A percentile compares a stretch with the other conserved stretches of the same genome.
Conservation (phyloP, 106 monocot genomes). For the Apostasia shenzhenica region DNA sequence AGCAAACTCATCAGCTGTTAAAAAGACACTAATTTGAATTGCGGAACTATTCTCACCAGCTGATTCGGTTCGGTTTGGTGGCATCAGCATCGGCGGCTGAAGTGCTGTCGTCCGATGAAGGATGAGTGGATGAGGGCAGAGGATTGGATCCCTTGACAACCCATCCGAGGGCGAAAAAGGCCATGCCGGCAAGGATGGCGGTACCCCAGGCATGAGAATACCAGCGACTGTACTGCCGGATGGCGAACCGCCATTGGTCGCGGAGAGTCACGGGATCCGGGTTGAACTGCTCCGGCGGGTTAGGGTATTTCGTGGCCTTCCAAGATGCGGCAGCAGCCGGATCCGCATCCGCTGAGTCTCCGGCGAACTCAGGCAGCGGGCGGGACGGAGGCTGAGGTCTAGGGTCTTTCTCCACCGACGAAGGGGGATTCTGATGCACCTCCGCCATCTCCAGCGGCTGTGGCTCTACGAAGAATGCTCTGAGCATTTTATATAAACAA, state of each 20-base stretch:
- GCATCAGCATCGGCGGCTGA: neutral
- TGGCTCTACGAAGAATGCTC: too few relatives aligned
- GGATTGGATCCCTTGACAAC: slow-evolving; percentile 90
- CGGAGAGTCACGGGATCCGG: slow-evolving; percentile 78
- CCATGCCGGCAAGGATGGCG: slow-evolving; percentile 81
- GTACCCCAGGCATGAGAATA: slow-evolving; percentile 95
- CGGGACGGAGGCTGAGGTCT: slow-evolving; percentile 3
- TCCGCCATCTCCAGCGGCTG: slow-evolving; percentile 17
- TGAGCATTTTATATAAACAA: too few relatives aligned
- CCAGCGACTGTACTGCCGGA: slow-evolving; percentile 77
- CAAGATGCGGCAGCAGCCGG: slow-evolving; percentile 1
- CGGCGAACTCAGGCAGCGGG: neutral
- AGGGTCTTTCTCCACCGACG: slow-evolving; percentile 6
- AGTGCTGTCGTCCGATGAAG: neutral
- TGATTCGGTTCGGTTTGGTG: neutral
- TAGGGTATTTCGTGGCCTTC: slow-evolving; percentile 32
- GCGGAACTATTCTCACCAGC: too few relatives aligned
- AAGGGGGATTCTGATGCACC: neutral
- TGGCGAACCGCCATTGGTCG: slow-evolving; percentile 93
- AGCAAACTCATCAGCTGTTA: too few relatives aligned
- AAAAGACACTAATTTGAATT: too few relatives aligned
- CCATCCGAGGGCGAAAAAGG: slow-evolving; percentile 97
- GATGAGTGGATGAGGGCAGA: slow-evolving; percentile 41
- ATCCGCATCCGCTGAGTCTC: neutral
- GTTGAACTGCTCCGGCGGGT: slow-evolving; percentile 72